Base-by-base conservation (phyloP, 2,329 filamentous ascomycete genomes). In the Aspergillus pseudoterreus region DNA sequence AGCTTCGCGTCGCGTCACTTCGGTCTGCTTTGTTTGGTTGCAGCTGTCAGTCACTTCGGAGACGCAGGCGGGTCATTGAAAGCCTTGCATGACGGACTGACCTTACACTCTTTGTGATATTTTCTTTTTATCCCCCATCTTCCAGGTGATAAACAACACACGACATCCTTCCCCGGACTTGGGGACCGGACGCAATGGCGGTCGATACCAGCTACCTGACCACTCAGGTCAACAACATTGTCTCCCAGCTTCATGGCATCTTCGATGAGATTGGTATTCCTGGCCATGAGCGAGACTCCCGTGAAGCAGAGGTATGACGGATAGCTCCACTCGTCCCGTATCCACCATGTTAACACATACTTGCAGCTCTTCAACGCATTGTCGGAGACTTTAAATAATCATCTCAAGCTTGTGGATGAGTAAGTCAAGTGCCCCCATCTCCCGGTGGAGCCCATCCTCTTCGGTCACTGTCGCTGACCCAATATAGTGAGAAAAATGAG, bases 191-290 rank as follows among this genome's bases (percentile, higher is more conserved):
- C 54, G 53, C 45, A 35, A 75, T 74, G 72, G 66, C 69, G 49
- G 95, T 96, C 85, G 92, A 96, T 75, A 90, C 92, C 53, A 90
- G 88, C 71, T 95, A 95, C 73, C 80, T 97, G 68, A 88, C 90
- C 63, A 90, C 95, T 71, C 94, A 97, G 82, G 90, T 99, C 75
- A 94, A 90, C 61, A 90, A 83, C 65, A 96, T 96, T 68, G 91
- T 97, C 69, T 84, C 84, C 71, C 91, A 96, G 74, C 82, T 99
- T 55, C 92, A 97, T 74, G 88, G 88, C 59, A 82, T 97, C 52
- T 99, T 96, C 67, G 94, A 99, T 71, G 92, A 99, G 69, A 99
- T 99, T 66, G 94, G 94, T 53, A 88, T 99, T n/a, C 84, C 92
- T 24, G 84, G 78, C 65, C 91, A 96, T 84, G 94, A 97, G 72